Evolutionary conservation across 2,329 filamentous ascomycete species (phyloP).

Genomic region (Penicillium janthinellum): DNA sequence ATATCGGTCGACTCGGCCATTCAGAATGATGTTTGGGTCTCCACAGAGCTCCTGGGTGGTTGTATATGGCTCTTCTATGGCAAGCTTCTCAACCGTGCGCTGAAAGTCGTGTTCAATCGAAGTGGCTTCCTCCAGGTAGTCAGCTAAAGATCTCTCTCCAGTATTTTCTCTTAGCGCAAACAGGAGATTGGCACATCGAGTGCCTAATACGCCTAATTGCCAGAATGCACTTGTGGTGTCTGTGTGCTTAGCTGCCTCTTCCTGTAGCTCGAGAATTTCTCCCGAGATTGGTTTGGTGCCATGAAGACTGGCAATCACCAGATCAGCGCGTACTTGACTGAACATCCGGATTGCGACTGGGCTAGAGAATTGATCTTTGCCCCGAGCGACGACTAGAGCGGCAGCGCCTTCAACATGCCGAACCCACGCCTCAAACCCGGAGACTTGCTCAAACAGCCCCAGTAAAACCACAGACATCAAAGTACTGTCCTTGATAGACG

Average conservation of each 20-base stretch:
- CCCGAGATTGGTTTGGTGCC: slow-evolving; percentile 16
- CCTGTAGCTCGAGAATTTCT: slow-evolving; percentile 23
- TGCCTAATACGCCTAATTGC: slow-evolving; percentile 20
- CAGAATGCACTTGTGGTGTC: slow-evolving; percentile 18
- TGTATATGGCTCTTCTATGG: slow-evolving; percentile 19
- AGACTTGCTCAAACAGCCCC: slow-evolving; percentile 31
- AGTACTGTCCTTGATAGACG: slow-evolving; percentile 29
- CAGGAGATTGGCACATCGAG: slow-evolving; percentile 19
- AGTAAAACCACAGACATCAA: slow-evolving; percentile 33
- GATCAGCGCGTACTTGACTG: slow-evolving; percentile 30
- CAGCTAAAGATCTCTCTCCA: slow-evolving; percentile 3
- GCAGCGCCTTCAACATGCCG: slow-evolving; percentile 31
- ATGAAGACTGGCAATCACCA: slow-evolving; percentile 22
- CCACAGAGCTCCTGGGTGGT: slow-evolving; percentile 1
- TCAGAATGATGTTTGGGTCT: slow-evolving; percentile 11
- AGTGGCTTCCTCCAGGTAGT: slow-evolving; percentile 17
- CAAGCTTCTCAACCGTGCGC: slow-evolving; percentile 1
- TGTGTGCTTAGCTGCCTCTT: slow-evolving; percentile 21
- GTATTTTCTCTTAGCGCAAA: background rate
- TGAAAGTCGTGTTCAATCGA: slow-evolving; percentile 13
- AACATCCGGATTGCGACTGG: slow-evolving; percentile 24
- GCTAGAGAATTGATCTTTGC: slow-evolving; percentile 26
- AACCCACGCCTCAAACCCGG: slow-evolving; percentile 25
- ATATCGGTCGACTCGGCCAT: slow-evolving; percentile 22
- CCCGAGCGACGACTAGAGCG: slow-evolving; percentile 25